Conservation (phyloP, 2,329 filamentous ascomycete genomes). For the Cyanodermella asteris region DNA sequence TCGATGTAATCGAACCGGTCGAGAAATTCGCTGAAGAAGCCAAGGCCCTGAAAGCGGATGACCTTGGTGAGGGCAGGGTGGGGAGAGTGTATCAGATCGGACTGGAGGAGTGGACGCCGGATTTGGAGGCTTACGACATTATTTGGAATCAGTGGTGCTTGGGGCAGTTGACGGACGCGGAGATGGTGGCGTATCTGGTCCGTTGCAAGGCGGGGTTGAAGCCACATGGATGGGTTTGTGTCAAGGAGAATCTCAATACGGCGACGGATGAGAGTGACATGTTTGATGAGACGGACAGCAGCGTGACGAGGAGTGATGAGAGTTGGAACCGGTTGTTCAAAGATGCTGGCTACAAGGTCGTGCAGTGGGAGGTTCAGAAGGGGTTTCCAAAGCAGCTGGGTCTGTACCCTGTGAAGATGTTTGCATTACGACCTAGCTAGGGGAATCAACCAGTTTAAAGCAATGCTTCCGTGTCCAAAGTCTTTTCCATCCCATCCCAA, state of each 20-base stretch:
- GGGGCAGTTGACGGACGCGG: slow-evolving; percentile 54
- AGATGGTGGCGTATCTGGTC: slow-evolving; percentile 45
- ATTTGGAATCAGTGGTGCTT: slow-evolving; percentile 88
- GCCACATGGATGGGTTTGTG: slow-evolving; percentile 30
- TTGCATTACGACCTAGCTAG: slow-evolving; percentile 49
- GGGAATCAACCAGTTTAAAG: too few species aligned
- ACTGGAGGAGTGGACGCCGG: slow-evolving; percentile 12
- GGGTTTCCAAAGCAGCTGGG: slow-evolving; percentile 46
- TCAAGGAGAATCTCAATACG: slow-evolving; percentile 61
- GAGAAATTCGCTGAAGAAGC: slow-evolving; percentile 53
- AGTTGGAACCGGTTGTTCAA: slow-evolving; percentile 52
- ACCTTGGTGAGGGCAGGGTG: slow-evolving; percentile 6
- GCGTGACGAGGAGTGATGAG: slow-evolving; percentile 52
- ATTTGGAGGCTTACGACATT: slow-evolving; percentile 41
- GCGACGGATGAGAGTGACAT: slow-evolving; percentile 32
- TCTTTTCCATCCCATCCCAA: too few species aligned
- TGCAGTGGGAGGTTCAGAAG: slow-evolving; percentile 48
- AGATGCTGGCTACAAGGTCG: slow-evolving; percentile 43
- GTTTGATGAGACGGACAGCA: slow-evolving; percentile 55
- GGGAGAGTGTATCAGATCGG: slow-evolving; percentile 6
- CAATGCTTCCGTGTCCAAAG: too few species aligned
- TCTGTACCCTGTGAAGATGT: slow-evolving; percentile 55
- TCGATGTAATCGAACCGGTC: slow-evolving; percentile 75
- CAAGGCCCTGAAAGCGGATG: slow-evolving; percentile 31
- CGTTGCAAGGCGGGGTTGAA: slow-evolving; percentile 33